Base-by-base conservation (phyloP, 2,329 filamentous ascomycete species). In the Nemania sp. region DNA sequence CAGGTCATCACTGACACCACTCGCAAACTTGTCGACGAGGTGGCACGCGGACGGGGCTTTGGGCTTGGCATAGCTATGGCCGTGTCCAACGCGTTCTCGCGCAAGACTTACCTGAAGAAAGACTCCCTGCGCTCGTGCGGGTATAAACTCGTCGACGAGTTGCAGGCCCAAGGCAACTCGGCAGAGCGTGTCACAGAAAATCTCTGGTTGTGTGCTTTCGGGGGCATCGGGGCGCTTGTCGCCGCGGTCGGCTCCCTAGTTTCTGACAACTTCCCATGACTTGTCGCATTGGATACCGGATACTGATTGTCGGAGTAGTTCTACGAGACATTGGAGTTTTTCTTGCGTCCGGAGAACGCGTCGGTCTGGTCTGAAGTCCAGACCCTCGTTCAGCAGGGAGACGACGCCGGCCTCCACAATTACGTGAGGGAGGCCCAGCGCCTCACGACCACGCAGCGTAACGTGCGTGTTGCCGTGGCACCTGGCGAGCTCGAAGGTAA, bases 331-430 rank as follows among this genome's bases (percentile, higher is more conserved):
- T 58, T 81, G 46, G 69, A 75, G 2, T 81, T 69, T 68, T 80
- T 79, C 69, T 66, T 80, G 0, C 73, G 71, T 1, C 69, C 72
- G 0, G 76, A 79, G 50, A 79, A 79, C 17, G 73, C 70, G 0
- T 57, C 72, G 11, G 74, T 79, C 64, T 80, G 79, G 76, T 68
- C 72, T 7, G 75, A 80, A 18, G 77, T 81, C 2, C 78, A 80
- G 59, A 67, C 54, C 2, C 62, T 79, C 4, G 77, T 74, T 1
- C 67, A 74, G 35, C 74, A 71, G 47, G 68, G 71, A 4, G 73
- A 78, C 40, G 71, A 77, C 13, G 69, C 68, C 5, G 64, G 69
- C 0, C 69, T 79, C 0, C 71, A 73, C 0, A 70, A 71, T 20
- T 78, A 79, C 21, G 76, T 79, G 12, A 54, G 62, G n/a, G 78